Conservation (phyloP, 495 filamentous ascomycete species). For the Trichoderma parareesei region DNA sequence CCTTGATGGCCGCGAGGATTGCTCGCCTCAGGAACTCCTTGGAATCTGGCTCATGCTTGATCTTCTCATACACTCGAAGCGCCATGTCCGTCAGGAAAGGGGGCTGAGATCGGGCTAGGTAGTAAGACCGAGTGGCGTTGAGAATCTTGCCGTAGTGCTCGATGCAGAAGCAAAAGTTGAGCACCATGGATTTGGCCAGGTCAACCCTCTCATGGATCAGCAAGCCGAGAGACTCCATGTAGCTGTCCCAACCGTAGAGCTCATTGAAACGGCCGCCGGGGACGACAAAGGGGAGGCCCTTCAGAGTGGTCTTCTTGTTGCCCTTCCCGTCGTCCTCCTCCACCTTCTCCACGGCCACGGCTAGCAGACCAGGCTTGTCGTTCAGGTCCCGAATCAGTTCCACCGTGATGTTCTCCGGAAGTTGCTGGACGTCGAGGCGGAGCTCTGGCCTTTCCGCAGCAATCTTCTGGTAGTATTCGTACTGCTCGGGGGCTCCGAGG, state of each 20-base stretch:
- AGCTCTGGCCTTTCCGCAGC: conserved; percentile 69
- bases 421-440: conserved; percentile 72
- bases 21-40: conserved; percentile 69
- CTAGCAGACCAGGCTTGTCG: conserved; percentile 76
- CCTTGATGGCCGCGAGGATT: conserved; percentile 88
- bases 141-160: conserved; percentile 97
- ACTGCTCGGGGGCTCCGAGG: conserved; percentile 72
- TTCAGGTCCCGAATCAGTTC: conserved; percentile 67
- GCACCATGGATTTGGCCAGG: conserved; percentile 84
- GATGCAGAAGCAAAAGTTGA: conserved; percentile 96
- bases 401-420: conserved; percentile 65
- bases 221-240: conserved; percentile 88
- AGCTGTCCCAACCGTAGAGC: conserved; percentile 94
- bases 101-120: conserved; percentile 85
- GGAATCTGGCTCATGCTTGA: conserved; percentile 68
- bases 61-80: conserved; percentile 77
- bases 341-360: conserved; percentile 68
- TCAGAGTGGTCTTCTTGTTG: conserved; percentile 49
- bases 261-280: conserved; percentile 97
- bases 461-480: conserved; percentile 75
- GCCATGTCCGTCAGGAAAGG: conserved; percentile 98
- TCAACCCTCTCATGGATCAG: conserved; percentile 72
- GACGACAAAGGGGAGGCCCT: conserved; percentile 89
- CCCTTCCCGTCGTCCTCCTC: conserved; percentile 54
- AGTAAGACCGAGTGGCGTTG: conserved; percentile 94